Base-by-base conservation (phyloP, 129 eudicot species). In the Solidago caesia region DNA sequence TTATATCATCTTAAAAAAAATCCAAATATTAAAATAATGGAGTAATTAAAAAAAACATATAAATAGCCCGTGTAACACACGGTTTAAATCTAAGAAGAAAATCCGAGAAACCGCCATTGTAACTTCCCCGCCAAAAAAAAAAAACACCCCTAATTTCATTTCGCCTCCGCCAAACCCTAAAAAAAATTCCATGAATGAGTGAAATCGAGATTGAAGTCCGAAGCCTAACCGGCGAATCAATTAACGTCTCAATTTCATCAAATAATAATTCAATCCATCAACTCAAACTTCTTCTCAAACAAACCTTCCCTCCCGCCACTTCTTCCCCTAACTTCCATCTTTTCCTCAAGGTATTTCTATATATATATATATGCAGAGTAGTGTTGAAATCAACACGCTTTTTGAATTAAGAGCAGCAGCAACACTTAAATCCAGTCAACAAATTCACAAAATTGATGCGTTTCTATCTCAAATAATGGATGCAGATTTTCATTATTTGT, bases 251-350 rank as follows among this genome's bases (percentile, higher is more conserved):
- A 4, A 85, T 92, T 14, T 81, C 84, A 4, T 69, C 87, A n/a
- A 76, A 46, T 80, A 77, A 60, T 21, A 77, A 60, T 21, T 87
- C 89, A 21, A 46, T 92, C 67, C 89, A 80, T 57, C 84, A 92
- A 63, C 93, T 89, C 72, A 92, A 89, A 81, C 80, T 77, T 59
- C 87, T 85, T 44, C 85, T 92, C 62, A 82, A 67, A 67, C 81
- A 87, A 10, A 27, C 47, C 6, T 89, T 87, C 60, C 85, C 86
- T 43, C 92, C 96, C 4, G 91, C 91, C 8, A 74, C 91, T 2
- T 45, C 89, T 6, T 80, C 89, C 67, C 74, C 93, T 5, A 77
- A 84, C 69, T 92, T 92, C 66, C 97, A 92, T 76, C 91, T 92
- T 41, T 92, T 89, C 71, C 80, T 83, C 67, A 87, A 84, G 92